Conservation (phyloP, 352 stramenopile species). For the Pythium apleroticum region DNA sequence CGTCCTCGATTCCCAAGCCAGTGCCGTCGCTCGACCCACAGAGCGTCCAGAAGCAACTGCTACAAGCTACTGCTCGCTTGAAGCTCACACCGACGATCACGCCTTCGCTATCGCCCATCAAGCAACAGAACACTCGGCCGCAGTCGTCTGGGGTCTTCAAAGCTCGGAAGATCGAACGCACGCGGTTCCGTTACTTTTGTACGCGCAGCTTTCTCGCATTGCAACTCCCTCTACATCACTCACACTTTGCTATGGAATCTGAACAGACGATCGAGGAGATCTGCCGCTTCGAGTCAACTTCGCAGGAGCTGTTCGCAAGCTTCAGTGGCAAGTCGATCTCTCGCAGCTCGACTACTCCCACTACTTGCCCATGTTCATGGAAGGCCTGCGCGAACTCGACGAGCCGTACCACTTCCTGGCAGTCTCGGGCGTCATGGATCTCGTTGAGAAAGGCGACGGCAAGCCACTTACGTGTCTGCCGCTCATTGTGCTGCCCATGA, state of each 20-base stretch:
- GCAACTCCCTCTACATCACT: neutral
- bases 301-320: conserved; percentile 66
- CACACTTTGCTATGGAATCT: too few species aligned
- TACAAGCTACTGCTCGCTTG: conserved; percentile 14
- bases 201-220: conserved; percentile 18
- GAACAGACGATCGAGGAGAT: conserved; percentile 66
- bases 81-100: conserved; percentile 3
- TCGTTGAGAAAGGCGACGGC: conserved; percentile 76
- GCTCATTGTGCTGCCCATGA: conserved; percentile 67
- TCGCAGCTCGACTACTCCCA: conserved; percentile 78
- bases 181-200: conserved; percentile 86
- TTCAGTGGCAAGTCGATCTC: conserved; percentile 69
- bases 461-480: conserved; percentile 57
- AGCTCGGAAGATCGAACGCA: conserved; percentile 65
- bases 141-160: conserved; percentile 59
- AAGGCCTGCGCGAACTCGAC: conserved; percentile 86
- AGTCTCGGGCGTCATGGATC: conserved; percentile 73
- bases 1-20: conserved; percentile 33
- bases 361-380: conserved; percentile 93
- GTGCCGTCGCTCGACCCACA: conserved; percentile 28
- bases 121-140: conserved; percentile 31
- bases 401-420: conserved; percentile 86
- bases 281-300: conserved; percentile 77
- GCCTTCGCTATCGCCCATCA: conserved; percentile 6
- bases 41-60: conserved; percentile 33